Evolutionary conservation across 352 stramenopile species (phyloP), one percentile per base, ranked within the genome.

Genomic region (Globisporangium okanoganense): DNA sequence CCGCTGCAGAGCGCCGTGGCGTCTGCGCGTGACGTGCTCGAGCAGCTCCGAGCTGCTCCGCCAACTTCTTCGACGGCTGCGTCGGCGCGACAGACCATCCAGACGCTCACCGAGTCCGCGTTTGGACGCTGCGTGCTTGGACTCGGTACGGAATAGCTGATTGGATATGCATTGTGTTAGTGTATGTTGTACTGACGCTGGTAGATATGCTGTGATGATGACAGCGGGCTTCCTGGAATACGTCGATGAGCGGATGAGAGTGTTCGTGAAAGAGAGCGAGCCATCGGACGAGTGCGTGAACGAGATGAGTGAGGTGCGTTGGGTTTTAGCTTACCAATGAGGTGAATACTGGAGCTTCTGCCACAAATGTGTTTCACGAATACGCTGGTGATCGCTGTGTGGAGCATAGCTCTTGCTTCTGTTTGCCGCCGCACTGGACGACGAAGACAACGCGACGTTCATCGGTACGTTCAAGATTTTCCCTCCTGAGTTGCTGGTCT

Each of bases 361-460:
- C n/a, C n/a, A n/a, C n/a, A 33, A 33, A 33, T 33, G 29, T 6
- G 29, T 3, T 33, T 33, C 6, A 6, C 29, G 3, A 7, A 33
- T 33, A 33, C 29, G 29, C 18, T 20, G 25, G 1, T 41, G 14
- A 31, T 10, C 27, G 14, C 20, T 31, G 18, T 31, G 12, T 36
- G 22, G 40, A 9, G 38, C 53, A 16, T 49, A 87, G 75, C 27
- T 75, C 9, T 59, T 87, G n/a, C 22, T 73, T 52, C 44, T 84
- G 12, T 72, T 92, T 9, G 76, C 85, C 7, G 68, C 79, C 36
- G 76, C 72, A 12, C 62, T 90, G n/a, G 62, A 75, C 13, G 82
- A 94, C 66, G 82, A 92, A 70, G 82, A 94, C 72, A 92, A 94
- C 64, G 78, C 83, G 33, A 90, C 78, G 7, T 91, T 87, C 49